Conservation (phyloP, 2,329 filamentous ascomycete species). For the Scleromitrula shiraiana region DNA sequence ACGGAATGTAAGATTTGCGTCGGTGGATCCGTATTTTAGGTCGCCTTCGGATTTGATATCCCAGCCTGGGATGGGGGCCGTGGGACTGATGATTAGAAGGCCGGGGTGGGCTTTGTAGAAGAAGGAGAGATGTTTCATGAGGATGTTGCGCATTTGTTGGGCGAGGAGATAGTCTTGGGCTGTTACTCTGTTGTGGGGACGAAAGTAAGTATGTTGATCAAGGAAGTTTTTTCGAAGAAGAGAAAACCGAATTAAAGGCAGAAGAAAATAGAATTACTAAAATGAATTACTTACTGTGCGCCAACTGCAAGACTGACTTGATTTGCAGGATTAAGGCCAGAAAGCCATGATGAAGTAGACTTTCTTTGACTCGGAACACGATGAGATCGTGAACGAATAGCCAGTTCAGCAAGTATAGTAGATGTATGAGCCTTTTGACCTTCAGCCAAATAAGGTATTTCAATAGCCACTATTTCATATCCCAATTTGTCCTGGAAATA, state of each 20-base stretch:
- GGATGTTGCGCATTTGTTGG: conserved; percentile 61
- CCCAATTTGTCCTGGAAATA: conserved; percentile 43
- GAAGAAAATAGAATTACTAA: too few relatives aligned
- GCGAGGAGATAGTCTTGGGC: conserved; percentile 64
- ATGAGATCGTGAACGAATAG: conserved; percentile 34
- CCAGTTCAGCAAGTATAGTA: conserved; percentile 67
- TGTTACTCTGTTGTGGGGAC: too few relatives aligned
- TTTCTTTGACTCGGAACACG: neutral
- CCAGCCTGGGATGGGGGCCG: conserved; percentile 69
- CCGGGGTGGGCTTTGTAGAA: conserved; percentile 65
- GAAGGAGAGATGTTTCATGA: conserved; percentile 71
- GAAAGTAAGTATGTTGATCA: too few relatives aligned
- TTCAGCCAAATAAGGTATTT: conserved; percentile 56
- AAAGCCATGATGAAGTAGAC: conserved; percentile 35
- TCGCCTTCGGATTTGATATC: conserved; percentile 49
- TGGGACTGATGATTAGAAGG: conserved; percentile 71
- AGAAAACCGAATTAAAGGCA: too few relatives aligned
- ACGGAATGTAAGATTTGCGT: conserved; percentile 63
- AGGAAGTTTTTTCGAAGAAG: too few relatives aligned
- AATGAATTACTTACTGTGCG: too few relatives aligned
- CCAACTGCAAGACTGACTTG: conserved; percentile 60
- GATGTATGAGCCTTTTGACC: conserved; percentile 70
- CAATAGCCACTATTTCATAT: conserved; percentile 50
- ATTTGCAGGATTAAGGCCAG: conserved; percentile 56
- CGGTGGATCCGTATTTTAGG: conserved; percentile 59